Base-by-base conservation (phyloP, 1,139 yeast genomes). In the Debaryomyces nepalensis region DNA sequence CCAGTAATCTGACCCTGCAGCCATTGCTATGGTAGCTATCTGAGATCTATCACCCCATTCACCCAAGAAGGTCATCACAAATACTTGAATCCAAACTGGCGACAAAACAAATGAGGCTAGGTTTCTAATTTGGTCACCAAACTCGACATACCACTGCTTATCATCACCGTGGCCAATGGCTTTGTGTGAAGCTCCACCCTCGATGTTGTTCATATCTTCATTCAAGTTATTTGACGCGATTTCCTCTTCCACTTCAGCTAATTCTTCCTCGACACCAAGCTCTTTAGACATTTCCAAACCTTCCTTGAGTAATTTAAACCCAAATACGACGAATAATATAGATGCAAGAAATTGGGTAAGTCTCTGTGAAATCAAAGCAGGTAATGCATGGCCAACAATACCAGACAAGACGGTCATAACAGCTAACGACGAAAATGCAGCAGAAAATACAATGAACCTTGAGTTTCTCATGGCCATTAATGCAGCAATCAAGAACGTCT, bases 31-130 rank as follows among this genome's bases (percentile, higher is more conserved):
- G 32, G 97, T 95, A 27, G 98, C 97, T 42, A 93, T 89, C 68
- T 93, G 99, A 10, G 97, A 90, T 58, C 99, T 82, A 64, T 93
- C 99, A 39, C 99, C 99, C 96, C 98, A 90, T 70, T 93, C 99
- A 45, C 97, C 99, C 43, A 93, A 72, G 63, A 95, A 95, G 2
- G 97, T 89, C 98, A 95, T 91, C 41, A 84, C 82, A 61, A 93
- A 93, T 4, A 93, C 95, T 68, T 93, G 97, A 53, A 91, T 86
- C 91, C 96, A 93, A 11, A 84, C 70, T 2, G 99, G 99, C 4
- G 96, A 86, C 41, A 93, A 71, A 11, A 90, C 68, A 46, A 83
- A 78, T 2, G 81, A 66, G 3, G 84, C 81, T 47, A 85, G 70
- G 51, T 81, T 76, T 33, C 68, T 64, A 27, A 83, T 35, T 45